Base-by-base conservation (phyloP, 83 land plant species). In the Isoetes engelmannii region DNA sequence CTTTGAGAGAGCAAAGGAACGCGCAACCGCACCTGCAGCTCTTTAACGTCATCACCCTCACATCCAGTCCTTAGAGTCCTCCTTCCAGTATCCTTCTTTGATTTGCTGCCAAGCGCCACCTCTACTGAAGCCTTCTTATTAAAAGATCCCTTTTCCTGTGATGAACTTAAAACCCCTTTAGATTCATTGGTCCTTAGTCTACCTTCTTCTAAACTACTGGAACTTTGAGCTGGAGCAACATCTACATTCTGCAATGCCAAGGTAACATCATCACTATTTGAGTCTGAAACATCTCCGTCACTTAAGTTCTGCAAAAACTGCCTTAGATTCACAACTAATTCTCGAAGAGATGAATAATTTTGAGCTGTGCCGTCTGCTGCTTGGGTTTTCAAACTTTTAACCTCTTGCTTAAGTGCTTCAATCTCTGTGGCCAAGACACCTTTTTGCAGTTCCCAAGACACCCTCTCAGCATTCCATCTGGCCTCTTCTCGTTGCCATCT, bases 401-500 rank as follows among this genome's bases (percentile, higher is more conserved):
- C 50, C 70, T 68, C 6, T 70, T 28, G 37, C 37, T 28, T 28
- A 28, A 28, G 37, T 28, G 37, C 37, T 28, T 28, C 37, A 28
- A 28, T 28, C 37, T 28, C 37, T 28, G 37, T 62, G 28, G 47
- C 58, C 48, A 62, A 45, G 28, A 44, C 47, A n/a, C 50, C 63
- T 41, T 65, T 17, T 53, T 75, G 53, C 45, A 46, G 20, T 47
- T 45, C 47, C 69, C 51, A 46, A 54, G 8, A 55, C 46, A 70
- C 45, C 9, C 78, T 73, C 44, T 79, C 81, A 7, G 47, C 63
- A 42, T 62, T 58, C 81, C 81, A 79, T 8, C 81, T 46, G 0
- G 57, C 62, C 55, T 79, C 81, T n/a, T 79, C 81, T 6, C 79
- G 77, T 21, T 42, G 58, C 81, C 81, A 79, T 45, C 81, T 46